Conservation (phyloP, 2,329 filamentous ascomycete genomes). For the Exophiala aquamarina region DNA sequence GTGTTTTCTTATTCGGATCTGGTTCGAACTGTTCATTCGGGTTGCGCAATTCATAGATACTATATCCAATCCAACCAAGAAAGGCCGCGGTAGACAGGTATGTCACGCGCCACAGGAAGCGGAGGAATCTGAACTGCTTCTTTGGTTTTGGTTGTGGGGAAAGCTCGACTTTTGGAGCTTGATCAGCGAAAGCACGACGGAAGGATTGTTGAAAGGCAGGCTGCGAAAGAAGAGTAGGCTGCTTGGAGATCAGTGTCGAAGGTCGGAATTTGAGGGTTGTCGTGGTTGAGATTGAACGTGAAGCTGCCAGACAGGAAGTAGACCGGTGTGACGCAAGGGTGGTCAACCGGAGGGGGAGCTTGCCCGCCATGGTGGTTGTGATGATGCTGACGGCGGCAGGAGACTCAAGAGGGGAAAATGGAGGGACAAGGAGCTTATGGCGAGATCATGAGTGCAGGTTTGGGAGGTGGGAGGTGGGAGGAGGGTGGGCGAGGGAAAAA, state of each 20-base stretch:
- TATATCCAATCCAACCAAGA: conserved; percentile 71
- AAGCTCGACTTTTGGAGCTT: conserved; percentile 39
- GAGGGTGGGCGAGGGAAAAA: background rate
- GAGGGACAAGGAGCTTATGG: conserved; percentile 7
- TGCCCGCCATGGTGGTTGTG: conserved; percentile 24
- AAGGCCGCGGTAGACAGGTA: conserved; percentile 72
- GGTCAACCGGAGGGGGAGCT: conserved; percentile 22
- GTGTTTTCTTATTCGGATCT: conserved; percentile 91
- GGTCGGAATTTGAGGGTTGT: conserved; percentile 10
- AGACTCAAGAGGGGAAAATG: background rate
- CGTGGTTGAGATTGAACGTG: conserved; percentile 12
- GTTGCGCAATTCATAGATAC: conserved; percentile 78
- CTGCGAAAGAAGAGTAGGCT: conserved; percentile 13
- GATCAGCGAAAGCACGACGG: conserved; percentile 53
- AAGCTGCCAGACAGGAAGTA: conserved; percentile 10
- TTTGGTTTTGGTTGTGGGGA: conserved; percentile 41
- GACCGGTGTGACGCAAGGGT: conserved; percentile 22
- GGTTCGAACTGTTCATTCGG: conserved; percentile 75
- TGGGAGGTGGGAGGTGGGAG: background rate
- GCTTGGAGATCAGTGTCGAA: conserved; percentile 9
- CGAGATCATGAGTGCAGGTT: background rate
- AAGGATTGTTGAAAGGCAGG: conserved; percentile 36
- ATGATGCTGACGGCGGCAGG: background rate
- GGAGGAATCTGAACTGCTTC: conserved; percentile 68
- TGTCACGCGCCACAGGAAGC: conserved; percentile 79